phyloP scores from a whole-genome alignment of 2,329 filamentous ascomycete genomes.

The Colletotrichum orbiculare region DNA sequence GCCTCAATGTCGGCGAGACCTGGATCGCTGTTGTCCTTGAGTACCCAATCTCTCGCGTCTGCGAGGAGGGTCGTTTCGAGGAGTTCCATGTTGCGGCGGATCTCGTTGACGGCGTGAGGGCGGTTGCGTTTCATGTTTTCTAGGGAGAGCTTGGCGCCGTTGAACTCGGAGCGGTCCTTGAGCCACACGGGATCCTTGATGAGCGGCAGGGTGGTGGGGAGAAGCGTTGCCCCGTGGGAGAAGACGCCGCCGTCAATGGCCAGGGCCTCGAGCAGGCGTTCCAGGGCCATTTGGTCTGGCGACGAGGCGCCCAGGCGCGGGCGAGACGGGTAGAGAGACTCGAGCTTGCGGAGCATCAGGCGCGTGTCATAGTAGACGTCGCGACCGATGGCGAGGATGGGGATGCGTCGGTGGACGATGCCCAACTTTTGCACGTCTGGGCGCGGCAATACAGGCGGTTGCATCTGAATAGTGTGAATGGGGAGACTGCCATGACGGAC shows the following conservation, averaged over 20 bases:
- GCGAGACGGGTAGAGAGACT: constrained; percentile 61
- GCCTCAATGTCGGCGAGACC: constrained; percentile 76
- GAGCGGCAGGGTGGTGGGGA: constrained; percentile 66
- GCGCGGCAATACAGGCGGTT: constrained; percentile 74
- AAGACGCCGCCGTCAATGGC: constrained; percentile 70
- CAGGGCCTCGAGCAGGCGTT: constrained; percentile 66
- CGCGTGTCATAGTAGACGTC: constrained; percentile 78
- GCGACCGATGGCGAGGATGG: constrained; percentile 72
- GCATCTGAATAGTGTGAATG: constrained; percentile 57
- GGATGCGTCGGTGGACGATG: constrained; percentile 76
- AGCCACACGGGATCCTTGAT: constrained; percentile 68
- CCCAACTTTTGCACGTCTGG: constrained; percentile 72
- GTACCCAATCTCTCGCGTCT: constrained; percentile 75
- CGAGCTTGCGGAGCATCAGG: constrained; percentile 74
- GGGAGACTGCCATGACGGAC: not conserved
- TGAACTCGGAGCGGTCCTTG: constrained; percentile 63
- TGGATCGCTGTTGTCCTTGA: constrained; percentile 59
- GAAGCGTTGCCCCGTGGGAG: constrained; percentile 58
- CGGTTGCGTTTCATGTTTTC: constrained; percentile 46
- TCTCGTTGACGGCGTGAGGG: constrained; percentile 66
- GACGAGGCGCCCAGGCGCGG: constrained; percentile 50
- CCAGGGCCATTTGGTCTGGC: constrained; percentile 56
- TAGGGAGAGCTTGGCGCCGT: constrained; percentile 42
- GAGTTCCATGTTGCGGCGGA: constrained; percentile 65
- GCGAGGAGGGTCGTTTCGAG: constrained; percentile 72